Conservation (phyloP, 73 alveolate species). For the Paramecium sexaurelia region DNA sequence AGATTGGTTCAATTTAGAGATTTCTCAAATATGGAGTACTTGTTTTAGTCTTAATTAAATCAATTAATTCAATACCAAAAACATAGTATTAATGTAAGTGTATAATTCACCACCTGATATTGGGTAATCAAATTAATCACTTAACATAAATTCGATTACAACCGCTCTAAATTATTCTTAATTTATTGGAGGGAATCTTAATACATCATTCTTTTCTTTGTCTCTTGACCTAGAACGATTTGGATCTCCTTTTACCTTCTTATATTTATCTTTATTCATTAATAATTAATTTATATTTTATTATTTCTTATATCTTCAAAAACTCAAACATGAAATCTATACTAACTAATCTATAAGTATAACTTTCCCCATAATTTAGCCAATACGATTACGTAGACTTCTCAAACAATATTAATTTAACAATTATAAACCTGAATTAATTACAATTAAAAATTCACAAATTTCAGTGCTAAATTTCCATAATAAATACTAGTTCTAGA, state of each 20-base stretch:
- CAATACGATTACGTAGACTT: too few species aligned
- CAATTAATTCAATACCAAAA: conserved; percentile 1
- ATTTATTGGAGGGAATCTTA: conserved; percentile 61
- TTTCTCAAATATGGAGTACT: conserved; percentile 60
- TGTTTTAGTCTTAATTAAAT: conserved; percentile 41
- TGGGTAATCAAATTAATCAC: conserved; percentile 69
- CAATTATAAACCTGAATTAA: not conserved
- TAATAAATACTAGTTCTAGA: not conserved
- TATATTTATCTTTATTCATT: conserved; percentile 50
- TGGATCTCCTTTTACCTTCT: not conserved
- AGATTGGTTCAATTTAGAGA: conserved; percentile 58
- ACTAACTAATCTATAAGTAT: not conserved
- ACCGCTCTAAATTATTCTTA: conserved; percentile 66
- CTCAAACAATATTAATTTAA: not conserved
- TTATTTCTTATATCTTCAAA: not conserved
- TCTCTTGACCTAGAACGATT: conserved; percentile 50
- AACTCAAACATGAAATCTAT: not conserved
- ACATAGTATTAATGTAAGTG: conserved; percentile 19
- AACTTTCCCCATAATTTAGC: too few species aligned
- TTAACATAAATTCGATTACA: conserved; percentile 55
- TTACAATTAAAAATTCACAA: not conserved
- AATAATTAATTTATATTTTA: not conserved
- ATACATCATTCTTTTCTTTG: conserved; percentile 42
- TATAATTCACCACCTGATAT: conserved; percentile 59
- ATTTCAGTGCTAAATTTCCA: not conserved